These are phyloP conservation scores for Chaetomiaceae sp. DNA, from an alignment of 2,329 filamentous ascomycete species.

Conservation along the genomic window DNA sequence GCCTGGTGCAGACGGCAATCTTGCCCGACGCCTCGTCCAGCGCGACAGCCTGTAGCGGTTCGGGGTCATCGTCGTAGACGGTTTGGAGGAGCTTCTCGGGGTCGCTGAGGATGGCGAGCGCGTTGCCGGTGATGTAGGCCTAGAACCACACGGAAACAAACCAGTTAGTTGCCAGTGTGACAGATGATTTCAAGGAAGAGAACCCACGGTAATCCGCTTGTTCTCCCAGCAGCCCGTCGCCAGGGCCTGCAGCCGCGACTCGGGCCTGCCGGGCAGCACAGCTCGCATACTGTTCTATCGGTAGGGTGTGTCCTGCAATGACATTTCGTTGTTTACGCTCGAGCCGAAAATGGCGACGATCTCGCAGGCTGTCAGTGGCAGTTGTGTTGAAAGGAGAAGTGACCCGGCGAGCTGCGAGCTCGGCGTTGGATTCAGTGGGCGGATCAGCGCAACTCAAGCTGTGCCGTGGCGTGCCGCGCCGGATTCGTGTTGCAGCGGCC, in stretches of 20 bases:
- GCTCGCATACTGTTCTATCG: slow-evolving; percentile 38
- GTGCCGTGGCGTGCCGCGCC: not conserved
- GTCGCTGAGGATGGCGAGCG: slow-evolving; percentile 75
- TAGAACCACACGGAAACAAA: slow-evolving; percentile 33
- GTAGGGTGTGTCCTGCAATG: slow-evolving; percentile 12
- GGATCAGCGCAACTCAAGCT: not conserved
- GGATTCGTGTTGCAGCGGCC: not conserved
- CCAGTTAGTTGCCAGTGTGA: not conserved
- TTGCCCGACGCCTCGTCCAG: slow-evolving; percentile 81
- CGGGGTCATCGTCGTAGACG: slow-evolving; percentile 76
- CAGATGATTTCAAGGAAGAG: not conserved
- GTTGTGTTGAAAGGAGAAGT: not conserved
- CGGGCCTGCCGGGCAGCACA: slow-evolving; percentile 46
- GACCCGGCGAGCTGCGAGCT: not conserved
- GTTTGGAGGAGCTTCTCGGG: slow-evolving; percentile 67
- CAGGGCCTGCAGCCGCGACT: slow-evolving; percentile 44
- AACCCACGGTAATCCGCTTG: slow-evolving; percentile 33
- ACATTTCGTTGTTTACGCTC: slow-evolving; percentile 13
- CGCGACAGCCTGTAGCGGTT: slow-evolving; percentile 65
- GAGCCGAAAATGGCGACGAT: not conserved
- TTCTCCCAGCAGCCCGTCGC: slow-evolving; percentile 44
- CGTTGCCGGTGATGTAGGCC: slow-evolving; percentile 87
- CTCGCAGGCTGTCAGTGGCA: not conserved
- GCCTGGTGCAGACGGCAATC: slow-evolving; percentile 69
- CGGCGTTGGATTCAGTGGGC: not conserved